Base-by-base conservation (phyloP, 176 grass and related monocot genomes). In the Lolium rigidum region DNA sequence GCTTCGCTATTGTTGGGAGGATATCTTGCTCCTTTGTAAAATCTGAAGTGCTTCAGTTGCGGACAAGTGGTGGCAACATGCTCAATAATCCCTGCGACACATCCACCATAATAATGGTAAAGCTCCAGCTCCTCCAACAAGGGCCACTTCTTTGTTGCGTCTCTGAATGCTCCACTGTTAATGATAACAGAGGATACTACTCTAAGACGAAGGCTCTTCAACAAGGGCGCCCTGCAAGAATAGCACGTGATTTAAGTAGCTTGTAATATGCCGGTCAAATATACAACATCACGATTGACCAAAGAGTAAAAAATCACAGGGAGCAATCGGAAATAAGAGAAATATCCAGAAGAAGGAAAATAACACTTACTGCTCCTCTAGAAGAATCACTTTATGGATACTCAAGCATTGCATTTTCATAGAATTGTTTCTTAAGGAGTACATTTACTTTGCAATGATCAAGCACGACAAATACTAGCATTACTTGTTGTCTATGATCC, bases 151-250 rank as follows among this genome's bases (percentile, higher is more conserved):
- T 12, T 71, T 71, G n/a, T 71, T 71, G 68, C 68, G 0, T 71
- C 39, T 70, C 9, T 2, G 20, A 43, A 70, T 70, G 67, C 39
- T 70, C 43, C 17, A 6, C 8, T 43, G 18, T 9, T 70, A 20
- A 20, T 38, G n/a, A n/a, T n/a, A n/a, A n/a, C n/a, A n/a, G n/a
- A n/a, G n/a, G n/a, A n/a, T n/a, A n/a, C n/a, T 35, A 2, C 10
- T 17, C 20, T n/a, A 71, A 71, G 68, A 69, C 8, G 16, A 69
- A 69, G 66, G 18, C 66, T 69, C 66, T 69, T 69, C 35, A 69
- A 12, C 41, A 69, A 69, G 16, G 66, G 66, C 35, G 66, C 66
- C 66, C 66, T 69, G 66, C 66, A 69, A 69, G 35, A 18, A 69
- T 20, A 69, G 18, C 15, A 38, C 8, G 9, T 39, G 65, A 38